These are phyloP conservation scores for Geosmithia morbida DNA, from an alignment of 2,329 filamentous ascomycete species.

Conservation along the genomic window DNA sequence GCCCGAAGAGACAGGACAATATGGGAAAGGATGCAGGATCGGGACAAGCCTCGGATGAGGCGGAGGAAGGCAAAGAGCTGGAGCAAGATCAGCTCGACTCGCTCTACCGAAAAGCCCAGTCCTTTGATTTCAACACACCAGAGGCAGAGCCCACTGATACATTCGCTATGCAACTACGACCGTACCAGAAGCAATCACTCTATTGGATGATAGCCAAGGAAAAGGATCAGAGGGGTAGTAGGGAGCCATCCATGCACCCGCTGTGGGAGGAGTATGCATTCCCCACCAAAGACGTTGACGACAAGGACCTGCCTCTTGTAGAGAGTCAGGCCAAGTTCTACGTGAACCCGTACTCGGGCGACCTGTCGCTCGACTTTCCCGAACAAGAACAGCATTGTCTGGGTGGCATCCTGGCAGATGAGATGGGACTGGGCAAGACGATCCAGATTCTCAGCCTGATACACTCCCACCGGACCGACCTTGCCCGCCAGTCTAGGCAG, in stretches of 20 bases:
- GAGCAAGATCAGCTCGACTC: constrained; percentile 92
- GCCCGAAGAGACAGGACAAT: constrained; percentile 20
- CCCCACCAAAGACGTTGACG: constrained; percentile 79
- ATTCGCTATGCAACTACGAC: constrained; percentile 71
- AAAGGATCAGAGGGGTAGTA: constrained; percentile 56
- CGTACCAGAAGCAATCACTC: constrained; percentile 90
- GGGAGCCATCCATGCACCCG: constrained; percentile 81
- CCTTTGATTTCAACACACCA: constrained; percentile 88
- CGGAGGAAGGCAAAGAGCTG: constrained; percentile 77
- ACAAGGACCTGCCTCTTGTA: constrained; percentile 54
- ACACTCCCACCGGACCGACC: constrained; percentile 61
- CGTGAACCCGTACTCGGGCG: constrained; percentile 92
- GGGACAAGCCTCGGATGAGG: constrained; percentile 55
- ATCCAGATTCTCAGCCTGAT: constrained; percentile 96
- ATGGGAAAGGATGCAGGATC: constrained; percentile 24
- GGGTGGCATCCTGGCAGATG: constrained; percentile 84
- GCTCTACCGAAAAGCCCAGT: constrained; percentile 89
- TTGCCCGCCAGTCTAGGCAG: constrained; percentile 22
- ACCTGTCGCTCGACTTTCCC: constrained; percentile 82
- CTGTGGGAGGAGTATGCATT: constrained; percentile 93
- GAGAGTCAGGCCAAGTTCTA: constrained; percentile 65
- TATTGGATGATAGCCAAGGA: constrained; percentile 97
- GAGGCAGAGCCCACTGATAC: constrained; percentile 69
- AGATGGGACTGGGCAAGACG: constrained; percentile 97
- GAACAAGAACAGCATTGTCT: constrained; percentile 88